Evolutionary conservation across 2,329 filamentous ascomycete genomes (phyloP).

Genomic region (Aspergillus sp.): DNA sequence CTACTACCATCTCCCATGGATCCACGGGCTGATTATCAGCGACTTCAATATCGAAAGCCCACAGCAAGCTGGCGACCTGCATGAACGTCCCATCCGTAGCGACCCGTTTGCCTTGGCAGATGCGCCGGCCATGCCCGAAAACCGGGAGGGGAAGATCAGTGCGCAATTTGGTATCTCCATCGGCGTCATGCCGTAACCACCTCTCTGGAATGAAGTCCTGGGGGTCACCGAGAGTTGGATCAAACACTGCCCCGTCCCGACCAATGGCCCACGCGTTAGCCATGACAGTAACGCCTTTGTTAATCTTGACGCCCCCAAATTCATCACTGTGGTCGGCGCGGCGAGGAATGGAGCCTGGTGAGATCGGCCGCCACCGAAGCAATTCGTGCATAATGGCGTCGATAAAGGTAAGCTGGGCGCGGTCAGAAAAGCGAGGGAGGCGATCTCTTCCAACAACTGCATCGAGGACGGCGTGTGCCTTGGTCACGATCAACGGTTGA

Average conservation of each 20-base stretch:
- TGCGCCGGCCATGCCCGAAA: slow-evolving; percentile 22
- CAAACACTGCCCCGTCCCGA: slow-evolving; percentile 40
- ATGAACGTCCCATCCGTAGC: slow-evolving; percentile 22
- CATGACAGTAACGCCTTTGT: slow-evolving; percentile 47
- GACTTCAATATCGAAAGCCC: slow-evolving; percentile 22
- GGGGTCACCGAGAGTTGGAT: slow-evolving; percentile 14
- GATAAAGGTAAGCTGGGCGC: slow-evolving; percentile 29
- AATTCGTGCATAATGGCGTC: slow-evolving; percentile 36
- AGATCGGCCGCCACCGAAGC: slow-evolving; percentile 42
- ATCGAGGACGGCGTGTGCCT: slow-evolving; percentile 39
- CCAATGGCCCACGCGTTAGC: slow-evolving; percentile 48
- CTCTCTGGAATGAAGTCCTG: slow-evolving; percentile 20
- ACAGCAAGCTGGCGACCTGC: slow-evolving; percentile 21
- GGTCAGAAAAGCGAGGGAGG: slow-evolving; percentile 34
- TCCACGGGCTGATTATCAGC: slow-evolving; percentile 16
- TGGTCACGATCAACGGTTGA: slow-evolving; percentile 40
- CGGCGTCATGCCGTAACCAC: slow-evolving; percentile 12
- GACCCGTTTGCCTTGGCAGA: slow-evolving; percentile 22
- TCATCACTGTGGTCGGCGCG: slow-evolving; percentile 47
- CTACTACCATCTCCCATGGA: slow-evolving; percentile 22
- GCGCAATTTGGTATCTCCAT: slow-evolving; percentile 8
- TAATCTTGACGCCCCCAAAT: slow-evolving; percentile 49
- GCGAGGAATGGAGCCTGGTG: slow-evolving; percentile 49
- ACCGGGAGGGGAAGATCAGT: slow-evolving; percentile 20
- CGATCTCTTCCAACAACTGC: slow-evolving; percentile 30